phyloP scores from a whole-genome alignment of 257 asterid genomes.

The Prunella vulgaris region DNA sequence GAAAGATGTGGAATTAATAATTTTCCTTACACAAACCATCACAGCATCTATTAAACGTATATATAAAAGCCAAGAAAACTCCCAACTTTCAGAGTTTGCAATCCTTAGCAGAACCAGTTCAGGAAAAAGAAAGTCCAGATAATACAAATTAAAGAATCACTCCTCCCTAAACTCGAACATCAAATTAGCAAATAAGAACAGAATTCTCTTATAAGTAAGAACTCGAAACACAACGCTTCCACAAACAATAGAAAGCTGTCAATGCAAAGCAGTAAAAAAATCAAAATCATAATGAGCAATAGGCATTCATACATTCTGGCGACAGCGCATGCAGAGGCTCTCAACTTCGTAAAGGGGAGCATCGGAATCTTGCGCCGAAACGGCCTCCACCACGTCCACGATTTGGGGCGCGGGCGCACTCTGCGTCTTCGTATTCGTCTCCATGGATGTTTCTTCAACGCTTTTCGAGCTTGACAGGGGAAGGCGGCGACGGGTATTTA shows the following conservation, averaged over 20 bases:
- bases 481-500: constrained; percentile 18
- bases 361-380: constrained; percentile 50
- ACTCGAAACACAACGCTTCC: background rate
- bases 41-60: background rate
- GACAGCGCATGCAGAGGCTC: constrained; percentile 97
- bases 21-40: too few species aligned
- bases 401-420: constrained; percentile 33
- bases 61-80: too few species aligned
- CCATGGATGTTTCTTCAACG: too few species aligned
- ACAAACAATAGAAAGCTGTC: background rate
- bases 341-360: constrained; percentile 75
- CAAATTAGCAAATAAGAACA: background rate
- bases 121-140: background rate
- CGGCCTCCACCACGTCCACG: constrained; percentile 83
- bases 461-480: background rate
- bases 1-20: too few species aligned
- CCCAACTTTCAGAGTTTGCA: background rate
- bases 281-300: background rate
- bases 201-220: too few species aligned
- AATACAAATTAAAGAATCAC: background rate
- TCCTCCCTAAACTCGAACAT: background rate
- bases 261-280: too few species aligned
- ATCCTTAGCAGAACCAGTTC: background rate
- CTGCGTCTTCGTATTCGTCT: constrained; percentile 30
- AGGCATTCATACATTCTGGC: constrained; percentile 49